Percentiles rank a stretch among this genome's conserved stretches.
Conservation (phyloP, 257 asterid genomes). For the Handroanthus guayacan region DNA sequence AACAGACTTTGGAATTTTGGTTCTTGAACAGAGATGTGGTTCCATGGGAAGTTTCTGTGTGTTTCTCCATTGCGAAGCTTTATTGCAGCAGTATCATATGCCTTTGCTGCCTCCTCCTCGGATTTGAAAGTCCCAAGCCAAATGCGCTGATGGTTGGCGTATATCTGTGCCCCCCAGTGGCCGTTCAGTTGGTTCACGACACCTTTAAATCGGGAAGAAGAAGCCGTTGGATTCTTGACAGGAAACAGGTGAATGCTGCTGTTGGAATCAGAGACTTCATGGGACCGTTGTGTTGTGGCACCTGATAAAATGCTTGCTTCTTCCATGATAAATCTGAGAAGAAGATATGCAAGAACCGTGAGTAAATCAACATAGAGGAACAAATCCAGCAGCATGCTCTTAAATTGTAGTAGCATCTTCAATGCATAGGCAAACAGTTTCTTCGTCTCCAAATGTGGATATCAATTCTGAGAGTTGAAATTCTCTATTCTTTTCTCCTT, state of each 20-base stretch:
- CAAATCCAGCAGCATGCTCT: too few relatives aligned
- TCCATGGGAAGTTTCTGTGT: constrained; percentile 55
- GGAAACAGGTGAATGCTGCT: constrained; percentile 20
- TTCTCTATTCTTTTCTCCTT: too few relatives aligned
- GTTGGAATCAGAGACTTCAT: constrained; percentile 40
- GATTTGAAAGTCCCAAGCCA: constrained; percentile 68
- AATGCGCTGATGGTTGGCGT: constrained; percentile 53
- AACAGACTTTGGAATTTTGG: constrained; percentile 53
- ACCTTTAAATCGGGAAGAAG: constrained; percentile 53
- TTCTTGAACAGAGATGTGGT: constrained; percentile 40
- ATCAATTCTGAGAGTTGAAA: too few relatives aligned
- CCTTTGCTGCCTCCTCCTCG: constrained; percentile 63
- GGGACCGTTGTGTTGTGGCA: neutral
- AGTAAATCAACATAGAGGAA: too few relatives aligned
- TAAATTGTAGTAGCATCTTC: too few relatives aligned
- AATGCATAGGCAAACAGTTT: too few relatives aligned
- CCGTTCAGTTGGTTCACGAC: constrained; percentile 59
- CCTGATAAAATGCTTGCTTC: constrained; percentile 39
- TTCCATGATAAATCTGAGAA: constrained; percentile 31
- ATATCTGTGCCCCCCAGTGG: constrained; percentile 68
- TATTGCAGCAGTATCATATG: constrained; percentile 65
- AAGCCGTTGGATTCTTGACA: neutral
- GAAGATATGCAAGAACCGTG: too few relatives aligned
- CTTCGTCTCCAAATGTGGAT: too few relatives aligned
- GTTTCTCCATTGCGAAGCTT: constrained; percentile 46